These are phyloP conservation scores for Borovskyia barvae DNA, from an alignment of 208 protist species.

Conservation along the genomic window DNA sequence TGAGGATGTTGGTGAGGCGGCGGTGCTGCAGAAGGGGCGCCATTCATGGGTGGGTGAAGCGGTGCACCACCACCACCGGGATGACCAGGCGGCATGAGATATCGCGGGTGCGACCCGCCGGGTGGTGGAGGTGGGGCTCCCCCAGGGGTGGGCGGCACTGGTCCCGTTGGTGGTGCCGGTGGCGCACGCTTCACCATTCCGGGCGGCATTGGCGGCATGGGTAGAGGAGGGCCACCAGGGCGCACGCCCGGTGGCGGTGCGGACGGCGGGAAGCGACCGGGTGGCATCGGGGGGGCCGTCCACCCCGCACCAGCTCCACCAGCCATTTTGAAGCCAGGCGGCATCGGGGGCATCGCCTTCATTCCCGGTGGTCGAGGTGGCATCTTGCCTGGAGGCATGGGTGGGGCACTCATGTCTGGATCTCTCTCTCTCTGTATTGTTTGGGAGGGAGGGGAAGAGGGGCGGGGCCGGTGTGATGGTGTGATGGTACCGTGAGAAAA, in stretches of 20 bases:
- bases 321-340: slow-evolving; percentile 17
- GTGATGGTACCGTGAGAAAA: neutral
- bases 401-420: slow-evolving; percentile 17
- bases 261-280: slow-evolving; percentile 7
- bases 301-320: too few relatives aligned
- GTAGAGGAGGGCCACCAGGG: slow-evolving; percentile 16
- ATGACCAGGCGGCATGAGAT: slow-evolving; percentile 20
- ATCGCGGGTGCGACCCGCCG: slow-evolving; percentile 9
- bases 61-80: neutral
- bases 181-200: slow-evolving; percentile 24
- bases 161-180: neutral
- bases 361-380: slow-evolving; percentile 22
- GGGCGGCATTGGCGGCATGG: slow-evolving; percentile 44
- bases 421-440: neutral
- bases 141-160: slow-evolving; percentile 1
- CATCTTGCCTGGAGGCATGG: slow-evolving; percentile 36
- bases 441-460: neutral
- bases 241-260: slow-evolving; percentile 13
- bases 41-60: neutral
- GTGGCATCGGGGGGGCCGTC: slow-evolving; percentile 7
- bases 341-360: slow-evolving; percentile 25
- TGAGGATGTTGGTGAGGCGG: neutral
- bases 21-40: neutral
- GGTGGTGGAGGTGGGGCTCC: neutral
- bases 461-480: neutral